Conservation (phyloP, 768 basidiomycete genomes). For the Inosperma sp. region DNA sequence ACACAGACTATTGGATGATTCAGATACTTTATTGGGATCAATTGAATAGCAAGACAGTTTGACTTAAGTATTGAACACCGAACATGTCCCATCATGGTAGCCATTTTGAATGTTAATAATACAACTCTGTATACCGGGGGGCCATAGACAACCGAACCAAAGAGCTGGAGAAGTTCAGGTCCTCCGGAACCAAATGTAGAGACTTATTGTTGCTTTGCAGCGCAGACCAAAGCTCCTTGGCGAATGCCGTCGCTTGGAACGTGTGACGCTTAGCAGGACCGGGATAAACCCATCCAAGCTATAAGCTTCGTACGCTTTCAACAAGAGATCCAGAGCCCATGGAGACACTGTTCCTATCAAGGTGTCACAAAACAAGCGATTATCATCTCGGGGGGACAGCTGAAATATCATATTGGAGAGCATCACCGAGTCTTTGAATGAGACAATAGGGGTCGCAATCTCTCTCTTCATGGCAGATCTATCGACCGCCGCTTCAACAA, state of each 20-base stretch:
- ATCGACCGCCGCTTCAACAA: background rate
- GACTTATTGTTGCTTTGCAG: too few species aligned
- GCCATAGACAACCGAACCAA: constrained; percentile 4
- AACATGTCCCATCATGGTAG: too few species aligned
- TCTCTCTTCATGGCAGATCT: background rate
- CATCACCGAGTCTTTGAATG: background rate
- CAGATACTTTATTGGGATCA: too few species aligned
- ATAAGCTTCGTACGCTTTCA: background rate
- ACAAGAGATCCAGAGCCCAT: constrained; percentile 1
- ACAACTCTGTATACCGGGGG: too few species aligned
- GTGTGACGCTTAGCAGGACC: constrained; percentile 1
- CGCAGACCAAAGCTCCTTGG: background rate
- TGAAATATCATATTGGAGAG: constrained; percentile 4
- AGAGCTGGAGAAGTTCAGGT: background rate
- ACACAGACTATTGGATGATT: too few species aligned
- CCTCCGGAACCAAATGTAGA: constrained; percentile 6
- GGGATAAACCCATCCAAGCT: background rate
- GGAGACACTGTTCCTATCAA: constrained; percentile 1
- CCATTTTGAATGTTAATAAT: too few species aligned
- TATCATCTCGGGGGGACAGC: constrained; percentile 1
- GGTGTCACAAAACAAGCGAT: background rate
- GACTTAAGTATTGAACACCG: too few species aligned
- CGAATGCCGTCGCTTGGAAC: constrained; percentile 1
- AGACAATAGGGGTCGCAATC: background rate
- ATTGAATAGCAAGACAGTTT: too few species aligned